These are phyloP conservation scores for Wickerhamomyces hampshirensis DNA, from an alignment of 805 yeast species.

Conservation along the genomic window DNA sequence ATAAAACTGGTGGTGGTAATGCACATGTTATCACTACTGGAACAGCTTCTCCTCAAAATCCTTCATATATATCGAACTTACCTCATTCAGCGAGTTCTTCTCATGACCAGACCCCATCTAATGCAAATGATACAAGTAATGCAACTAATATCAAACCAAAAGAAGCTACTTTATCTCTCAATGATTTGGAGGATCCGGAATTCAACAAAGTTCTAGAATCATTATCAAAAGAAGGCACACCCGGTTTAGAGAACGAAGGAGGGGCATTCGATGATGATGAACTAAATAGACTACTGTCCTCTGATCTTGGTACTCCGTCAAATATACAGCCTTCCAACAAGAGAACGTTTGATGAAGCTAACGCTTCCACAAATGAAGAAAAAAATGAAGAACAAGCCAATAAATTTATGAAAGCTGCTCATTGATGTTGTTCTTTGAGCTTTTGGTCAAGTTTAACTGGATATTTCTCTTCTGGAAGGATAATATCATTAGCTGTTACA, in stretches of 20 bases:
- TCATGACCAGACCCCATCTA: neutral
- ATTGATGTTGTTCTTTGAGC: slow-evolving; percentile 1
- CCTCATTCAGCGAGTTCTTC: neutral
- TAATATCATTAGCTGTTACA: no score
- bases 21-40: no score
- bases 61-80: neutral
- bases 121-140: neutral
- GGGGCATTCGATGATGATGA: slow-evolving; percentile 23
- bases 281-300: slow-evolving; percentile 19
- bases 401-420: neutral
- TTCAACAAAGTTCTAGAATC: slow-evolving; percentile 24
- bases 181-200: slow-evolving; percentile 23
- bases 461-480: no score
- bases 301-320: slow-evolving; percentile 15
- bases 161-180: neutral
- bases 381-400: slow-evolving; percentile 1
- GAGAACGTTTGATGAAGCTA: slow-evolving; percentile 10
- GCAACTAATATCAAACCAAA: neutral
- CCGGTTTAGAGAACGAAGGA: slow-evolving; percentile 13
- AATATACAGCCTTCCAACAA: no score
- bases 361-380: slow-evolving; percentile 2
- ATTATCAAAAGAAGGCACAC: slow-evolving; percentile 24
- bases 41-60: no score
- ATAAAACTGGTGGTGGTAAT: no score
- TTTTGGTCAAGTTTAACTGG: neutral